Percentiles rank a stretch among this genome's conserved stretches.
Conservation (phyloP, 116 monocot species). For the Phalaenopsis hybrid region DNA sequence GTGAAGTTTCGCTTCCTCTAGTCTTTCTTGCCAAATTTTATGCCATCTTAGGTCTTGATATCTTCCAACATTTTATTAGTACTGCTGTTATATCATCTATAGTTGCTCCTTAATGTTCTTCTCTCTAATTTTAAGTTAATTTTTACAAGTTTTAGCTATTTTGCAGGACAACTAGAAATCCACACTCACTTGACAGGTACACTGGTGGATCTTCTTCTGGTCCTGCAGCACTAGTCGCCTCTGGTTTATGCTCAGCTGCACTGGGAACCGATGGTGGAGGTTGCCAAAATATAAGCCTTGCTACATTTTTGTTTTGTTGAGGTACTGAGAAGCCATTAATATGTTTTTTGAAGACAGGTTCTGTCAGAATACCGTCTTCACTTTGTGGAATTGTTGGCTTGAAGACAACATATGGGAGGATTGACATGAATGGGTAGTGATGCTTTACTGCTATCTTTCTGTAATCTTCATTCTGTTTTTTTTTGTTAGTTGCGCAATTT, state of each 20-base stretch:
- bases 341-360: slow-evolving; percentile 49
- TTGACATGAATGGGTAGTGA: slow-evolving; percentile 80
- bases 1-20: neutral
- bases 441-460: neutral
- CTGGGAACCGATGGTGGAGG: slow-evolving; percentile 99
- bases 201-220: slow-evolving; percentile 99
- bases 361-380: slow-evolving; percentile 90
- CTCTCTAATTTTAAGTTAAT: neutral
- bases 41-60: neutral
- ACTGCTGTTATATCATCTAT: neutral
- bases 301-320: slow-evolving; percentile 2
- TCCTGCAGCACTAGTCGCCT: slow-evolving; percentile 82
- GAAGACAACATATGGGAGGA: slow-evolving; percentile 85
- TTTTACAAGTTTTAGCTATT: slow-evolving; percentile 7
- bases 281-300: slow-evolving; percentile 16
- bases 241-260: slow-evolving; percentile 89
- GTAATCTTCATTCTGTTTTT: neutral
- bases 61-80: slow-evolving; percentile 1
- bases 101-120: neutral
- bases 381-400: slow-evolving; percentile 96
- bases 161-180: slow-evolving; percentile 84
- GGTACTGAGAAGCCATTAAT: slow-evolving; percentile 1
- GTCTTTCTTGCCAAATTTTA: neutral
- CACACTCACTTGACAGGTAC: slow-evolving; percentile 79
- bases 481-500: neutral